A percentile compares a stretch with the other conserved stretches of the same genome.
Conservation (phyloP, 495 filamentous ascomycete species). For the Talaromyces thailandensis region DNA sequence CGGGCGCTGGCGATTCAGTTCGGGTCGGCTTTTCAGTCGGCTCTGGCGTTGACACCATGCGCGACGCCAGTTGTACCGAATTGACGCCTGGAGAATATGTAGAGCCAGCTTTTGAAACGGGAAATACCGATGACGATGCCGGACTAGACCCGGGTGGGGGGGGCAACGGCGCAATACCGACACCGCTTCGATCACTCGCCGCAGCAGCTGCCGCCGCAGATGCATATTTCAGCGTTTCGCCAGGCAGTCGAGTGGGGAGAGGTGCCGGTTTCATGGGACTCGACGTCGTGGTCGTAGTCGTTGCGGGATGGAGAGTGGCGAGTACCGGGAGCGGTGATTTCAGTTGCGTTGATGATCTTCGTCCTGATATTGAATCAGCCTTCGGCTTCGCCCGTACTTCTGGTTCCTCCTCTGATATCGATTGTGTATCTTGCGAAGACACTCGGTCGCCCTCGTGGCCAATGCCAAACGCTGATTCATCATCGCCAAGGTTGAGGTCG, state of each 20-base stretch:
- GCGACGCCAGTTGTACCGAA: constrained; percentile 39
- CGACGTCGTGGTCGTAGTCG: constrained; percentile 46
- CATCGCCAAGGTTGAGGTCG: constrained; percentile 83
- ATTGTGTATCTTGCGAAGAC: constrained; percentile 93
- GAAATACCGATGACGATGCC: constrained; percentile 32
- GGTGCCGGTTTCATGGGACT: constrained; percentile 90
- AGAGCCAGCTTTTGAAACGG: constrained; percentile 36
- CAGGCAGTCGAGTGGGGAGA: constrained; percentile 70
- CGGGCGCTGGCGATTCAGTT: constrained; percentile 12
- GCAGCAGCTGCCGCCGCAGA: constrained; percentile 93
- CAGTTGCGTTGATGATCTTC: constrained; percentile 82
- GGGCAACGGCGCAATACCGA: constrained; percentile 87
- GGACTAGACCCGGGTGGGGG: constrained; percentile 65
- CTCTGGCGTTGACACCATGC: constrained; percentile 5
- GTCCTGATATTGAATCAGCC: constrained; percentile 32
- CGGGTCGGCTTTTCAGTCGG: constrained; percentile 2
- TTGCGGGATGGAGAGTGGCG: constrained; percentile 56
- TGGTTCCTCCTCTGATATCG: constrained; percentile 71
- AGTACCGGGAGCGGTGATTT: constrained; percentile 88
- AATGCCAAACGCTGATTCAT: constrained; percentile 79
- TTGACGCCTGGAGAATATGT: constrained; percentile 45
- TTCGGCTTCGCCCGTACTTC: constrained; percentile 53
- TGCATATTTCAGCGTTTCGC: constrained; percentile 91
- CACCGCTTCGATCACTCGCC: constrained; percentile 75
- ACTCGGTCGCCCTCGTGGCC: constrained; percentile 71